Conservation (phyloP, 768 basidiomycete species). For the Austroboletus eburneus region DNA sequence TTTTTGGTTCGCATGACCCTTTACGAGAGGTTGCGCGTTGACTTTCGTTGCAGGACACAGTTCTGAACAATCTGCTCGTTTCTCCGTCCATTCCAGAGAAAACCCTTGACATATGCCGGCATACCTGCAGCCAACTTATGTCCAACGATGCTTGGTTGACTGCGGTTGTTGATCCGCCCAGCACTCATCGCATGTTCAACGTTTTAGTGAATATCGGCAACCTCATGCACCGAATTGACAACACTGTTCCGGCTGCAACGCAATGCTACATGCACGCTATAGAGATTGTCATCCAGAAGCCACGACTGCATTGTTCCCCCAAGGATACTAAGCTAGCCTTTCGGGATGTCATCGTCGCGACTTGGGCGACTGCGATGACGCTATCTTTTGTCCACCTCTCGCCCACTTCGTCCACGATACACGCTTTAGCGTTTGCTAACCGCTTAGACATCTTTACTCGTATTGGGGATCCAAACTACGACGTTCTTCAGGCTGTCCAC, state of each 20-base stretch:
- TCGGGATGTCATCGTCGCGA: conserved; percentile 37
- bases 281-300: conserved; percentile 38
- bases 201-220: conserved; percentile 41
- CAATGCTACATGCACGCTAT: conserved; percentile 40
- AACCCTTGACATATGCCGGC: conserved; percentile 27
- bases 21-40: conserved; percentile 3
- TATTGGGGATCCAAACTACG: conserved; percentile 33
- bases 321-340: conserved; percentile 25
- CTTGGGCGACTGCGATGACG: conserved; percentile 34
- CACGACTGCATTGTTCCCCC: conserved; percentile 13
- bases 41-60: conserved; percentile 21
- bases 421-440: conserved; percentile 17
- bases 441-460: conserved; percentile 19
- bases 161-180: conserved; percentile 24
- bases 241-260: conserved; percentile 27
- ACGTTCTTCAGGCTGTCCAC: conserved; percentile 34
- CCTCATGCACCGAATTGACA: conserved; percentile 28
- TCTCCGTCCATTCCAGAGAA: conserved; percentile 30
- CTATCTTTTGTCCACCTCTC: conserved; percentile 24
- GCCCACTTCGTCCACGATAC: conserved; percentile 19
- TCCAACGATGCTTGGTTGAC: conserved; percentile 23
- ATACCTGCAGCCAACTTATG: conserved; percentile 32
- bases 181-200: conserved; percentile 42
- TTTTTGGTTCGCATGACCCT: conserved; percentile 23
- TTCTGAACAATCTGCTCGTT: conserved; percentile 22